Percentiles rank a stretch among this genome's conserved stretches.
phyloP scores from a whole-genome alignment of 176 grass and related monocot genomes.

The Melocanna baccifera region DNA sequence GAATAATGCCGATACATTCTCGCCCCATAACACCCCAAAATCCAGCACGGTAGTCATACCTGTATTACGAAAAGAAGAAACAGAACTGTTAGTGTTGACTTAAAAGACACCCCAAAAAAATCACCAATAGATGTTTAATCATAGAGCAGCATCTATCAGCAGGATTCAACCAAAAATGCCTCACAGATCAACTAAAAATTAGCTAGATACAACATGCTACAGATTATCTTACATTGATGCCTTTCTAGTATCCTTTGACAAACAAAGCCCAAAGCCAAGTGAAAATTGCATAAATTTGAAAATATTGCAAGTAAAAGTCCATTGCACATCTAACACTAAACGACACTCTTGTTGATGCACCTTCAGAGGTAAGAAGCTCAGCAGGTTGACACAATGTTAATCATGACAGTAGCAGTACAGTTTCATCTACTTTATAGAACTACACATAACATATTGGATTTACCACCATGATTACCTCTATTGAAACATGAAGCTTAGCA shows the following conservation, averaged over 20 bases:
- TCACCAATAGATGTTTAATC: neutral
- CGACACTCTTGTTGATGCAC: neutral
- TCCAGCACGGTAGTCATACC: constrained; percentile 90
- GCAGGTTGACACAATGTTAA: neutral
- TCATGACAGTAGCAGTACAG: neutral
- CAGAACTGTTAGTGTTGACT: constrained; percentile 18
- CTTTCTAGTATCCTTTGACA: neutral
- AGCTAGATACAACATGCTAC: constrained; percentile 5
- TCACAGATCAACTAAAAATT: neutral
- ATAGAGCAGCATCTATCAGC: neutral
- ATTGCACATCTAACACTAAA: neutral
- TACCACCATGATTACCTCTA: neutral
- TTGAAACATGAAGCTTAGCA: neutral
- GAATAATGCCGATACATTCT: constrained; percentile 92
- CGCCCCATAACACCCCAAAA: constrained; percentile 98
- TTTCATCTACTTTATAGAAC: neutral
- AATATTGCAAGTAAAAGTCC: neutral
- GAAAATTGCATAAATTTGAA: neutral
- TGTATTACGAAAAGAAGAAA: constrained; percentile 29
- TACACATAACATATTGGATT: neutral
- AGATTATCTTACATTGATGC: constrained; percentile 1
- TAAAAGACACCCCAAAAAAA: neutral
- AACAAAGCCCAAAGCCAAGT: neutral
- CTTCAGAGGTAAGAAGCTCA: constrained; percentile 10
- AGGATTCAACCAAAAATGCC: neutral